These are phyloP conservation scores for Geosiphon pyriformis DNA, from an alignment of 192 early-diverging fungal species.

Conservation along the genomic window DNA sequence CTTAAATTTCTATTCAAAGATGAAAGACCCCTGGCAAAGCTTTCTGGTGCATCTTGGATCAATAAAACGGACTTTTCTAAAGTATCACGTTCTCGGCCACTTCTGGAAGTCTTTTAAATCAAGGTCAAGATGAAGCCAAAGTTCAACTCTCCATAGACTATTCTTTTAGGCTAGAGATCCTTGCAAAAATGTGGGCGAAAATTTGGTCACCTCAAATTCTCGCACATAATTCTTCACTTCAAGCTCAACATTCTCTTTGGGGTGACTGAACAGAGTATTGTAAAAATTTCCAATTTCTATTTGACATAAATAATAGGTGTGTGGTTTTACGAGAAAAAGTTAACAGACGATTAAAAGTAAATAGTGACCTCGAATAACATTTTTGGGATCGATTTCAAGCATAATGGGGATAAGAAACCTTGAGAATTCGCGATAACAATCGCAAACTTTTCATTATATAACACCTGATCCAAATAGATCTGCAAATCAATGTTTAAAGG, in stretches of 20 bases:
- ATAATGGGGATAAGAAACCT: no score
- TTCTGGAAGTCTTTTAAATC: constrained; percentile 1
- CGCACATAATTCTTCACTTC: constrained; percentile 4
- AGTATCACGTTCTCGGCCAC: not conserved
- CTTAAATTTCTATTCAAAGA: constrained; percentile 3
- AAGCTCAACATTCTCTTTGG: constrained; percentile 9
- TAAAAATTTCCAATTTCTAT: constrained; percentile 11
- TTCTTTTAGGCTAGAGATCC: not conserved
- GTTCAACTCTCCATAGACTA: no score
- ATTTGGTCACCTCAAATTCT: constrained; percentile 20
- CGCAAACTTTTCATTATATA: no score
- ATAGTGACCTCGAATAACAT: not conserved
- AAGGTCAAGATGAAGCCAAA: not conserved
- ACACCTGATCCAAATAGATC: no score
- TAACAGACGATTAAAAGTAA: no score
- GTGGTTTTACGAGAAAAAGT: not conserved
- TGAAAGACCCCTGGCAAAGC: not conserved
- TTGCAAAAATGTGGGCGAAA: not conserved
- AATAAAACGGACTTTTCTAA: not conserved
- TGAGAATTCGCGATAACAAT: no score
- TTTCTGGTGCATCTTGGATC: constrained; percentile 10
- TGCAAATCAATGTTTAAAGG: no score
- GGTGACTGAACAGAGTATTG: constrained; percentile 15
- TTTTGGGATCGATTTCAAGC: not conserved
- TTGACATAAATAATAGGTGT: not conserved